Evolutionary conservation across 2,329 filamentous ascomycete species (phyloP), one percentile per base, ranked within the genome.

Genomic region (Beauveria brongniartii): DNA sequence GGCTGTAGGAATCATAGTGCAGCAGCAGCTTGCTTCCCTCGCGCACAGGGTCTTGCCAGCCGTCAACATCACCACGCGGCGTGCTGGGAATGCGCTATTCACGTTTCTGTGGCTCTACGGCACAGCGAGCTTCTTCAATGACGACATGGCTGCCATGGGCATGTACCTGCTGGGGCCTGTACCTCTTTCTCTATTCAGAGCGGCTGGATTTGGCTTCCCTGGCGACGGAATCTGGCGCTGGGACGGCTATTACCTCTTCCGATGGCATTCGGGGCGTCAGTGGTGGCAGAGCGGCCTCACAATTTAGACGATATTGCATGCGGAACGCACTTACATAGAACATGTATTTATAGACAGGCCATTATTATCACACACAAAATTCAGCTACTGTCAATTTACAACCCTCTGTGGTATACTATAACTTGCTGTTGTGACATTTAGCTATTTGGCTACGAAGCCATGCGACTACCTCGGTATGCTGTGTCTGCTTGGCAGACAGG

Each of bases 81-180:
- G 81, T 47, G 63, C 71, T 0, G 80, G 77, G 0, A 96, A 94
- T 66, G 71, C 89, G 0, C 24, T 78, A 0, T 88, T 87, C 65
- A 81, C 85, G 1, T 64, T 85, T 5, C 66, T 71, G 0, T 97
- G 91, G 90, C 75, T 95, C 63, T 83, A 85, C 59, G 71, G 77
- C 18, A 93, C 90, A 0, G 82, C 82, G 1, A 78, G 78, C 46
- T 71, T 86, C 41, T 78, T 96, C n/a, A 77, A 85, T 12, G 85
- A 96, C 69, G 92, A 97, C 68, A 86, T 96, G 70, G 82, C 87
- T 0, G 78, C 81, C 12, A 82, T 85, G 1, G 91, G 90, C 0
- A 68, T 96, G 0, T 96, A 90, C 89, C 73, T 95, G 16, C 85
- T 85, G 63, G 91, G 97, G 72, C 91, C 91, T 0, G 74, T 96